phyloP scores from a whole-genome alignment of 2,329 filamentous ascomycete genomes.

The Cytospora mali region DNA sequence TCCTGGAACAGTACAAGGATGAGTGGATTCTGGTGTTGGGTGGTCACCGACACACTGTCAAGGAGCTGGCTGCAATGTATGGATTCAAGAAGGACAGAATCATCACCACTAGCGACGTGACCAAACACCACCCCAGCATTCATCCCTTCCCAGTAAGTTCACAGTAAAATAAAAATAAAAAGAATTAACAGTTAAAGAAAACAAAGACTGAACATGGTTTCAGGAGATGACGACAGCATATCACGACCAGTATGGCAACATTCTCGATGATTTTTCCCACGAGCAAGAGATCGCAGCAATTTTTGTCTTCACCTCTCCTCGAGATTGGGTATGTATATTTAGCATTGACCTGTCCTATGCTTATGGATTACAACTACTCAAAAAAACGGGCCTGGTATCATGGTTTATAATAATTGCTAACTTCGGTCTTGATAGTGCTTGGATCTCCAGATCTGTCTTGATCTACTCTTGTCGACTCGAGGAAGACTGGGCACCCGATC shows the following conservation, averaged over 20 bases:
- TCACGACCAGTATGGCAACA: constrained; percentile 42
- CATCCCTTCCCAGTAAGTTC: constrained; percentile 36
- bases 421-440: constrained; percentile 28
- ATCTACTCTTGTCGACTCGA: constrained; percentile 41
- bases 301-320: constrained; percentile 39
- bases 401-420: not conserved
- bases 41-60: constrained; percentile 44
- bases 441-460: constrained; percentile 38
- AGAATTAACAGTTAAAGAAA: accelerated
- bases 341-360: not conserved
- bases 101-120: constrained; percentile 42
- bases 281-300: constrained; percentile 47
- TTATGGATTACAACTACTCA: too few species aligned
- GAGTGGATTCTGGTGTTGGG: constrained; percentile 57
- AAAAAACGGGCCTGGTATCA: too few species aligned
- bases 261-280: constrained; percentile 38
- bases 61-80: constrained; percentile 36
- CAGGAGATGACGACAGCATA: constrained; percentile 39
- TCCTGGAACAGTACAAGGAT: constrained; percentile 52
- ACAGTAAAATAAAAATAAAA: accelerated
- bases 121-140: constrained; percentile 31
- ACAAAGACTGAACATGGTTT: not conserved
- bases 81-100: constrained; percentile 39
- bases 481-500: constrained; percentile 68
- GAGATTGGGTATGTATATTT: constrained; percentile 36